Base-by-base conservation (phyloP, 108 stramenopile genomes). In the Skeletonema grethae region DNA sequence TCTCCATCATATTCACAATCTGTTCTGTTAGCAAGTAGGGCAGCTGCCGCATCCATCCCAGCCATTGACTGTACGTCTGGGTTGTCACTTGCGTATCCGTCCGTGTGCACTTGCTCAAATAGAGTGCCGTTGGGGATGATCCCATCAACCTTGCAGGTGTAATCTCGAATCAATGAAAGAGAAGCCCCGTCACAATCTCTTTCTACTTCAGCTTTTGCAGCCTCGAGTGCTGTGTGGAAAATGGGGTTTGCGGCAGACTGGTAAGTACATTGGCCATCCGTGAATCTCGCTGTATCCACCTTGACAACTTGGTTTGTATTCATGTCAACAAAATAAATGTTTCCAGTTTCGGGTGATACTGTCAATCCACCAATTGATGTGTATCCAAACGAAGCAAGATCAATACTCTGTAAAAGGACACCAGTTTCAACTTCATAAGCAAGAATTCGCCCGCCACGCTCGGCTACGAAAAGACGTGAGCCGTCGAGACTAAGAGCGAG, bases 101-200 rank as follows among this genome's bases (percentile, higher is more conserved):
- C 77, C 5, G 31, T 56, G 35, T 85, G 84, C 7, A 85, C 84
- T 39, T 85, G 84, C 41, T 85, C 84, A 41, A 85, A 85, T 15
- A 82, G 55, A 11, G 81, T 69, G 35, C 65, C 57, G 39, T 65
- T 61, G 8, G 84, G 84, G 5, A 81, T 61, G 0, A 66, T 46
- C 1, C 61, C 65, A 31, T 76, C 43, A 2, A 76, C 84, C 11
- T 43, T 12, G 63, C 84, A 85, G 0, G 67, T 38, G 20, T 69
- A 72, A 31, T 66, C 53, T 18, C 32, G 36, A 43, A 25, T 41
- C 28, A 83, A 25, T 1, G 77, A 64, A n/a, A 75, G 67, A 34
- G 61, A 16, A 6, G 0, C 18, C 0, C 32, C 46, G 5, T 29
- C 62, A 13, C 61, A 61, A 8, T 57, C 50, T 30, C 16, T 22